Evolutionary conservation across 1,284 basidiomycete genomes (phyloP).

Genomic region (Sporisorium graminicola): DNA sequence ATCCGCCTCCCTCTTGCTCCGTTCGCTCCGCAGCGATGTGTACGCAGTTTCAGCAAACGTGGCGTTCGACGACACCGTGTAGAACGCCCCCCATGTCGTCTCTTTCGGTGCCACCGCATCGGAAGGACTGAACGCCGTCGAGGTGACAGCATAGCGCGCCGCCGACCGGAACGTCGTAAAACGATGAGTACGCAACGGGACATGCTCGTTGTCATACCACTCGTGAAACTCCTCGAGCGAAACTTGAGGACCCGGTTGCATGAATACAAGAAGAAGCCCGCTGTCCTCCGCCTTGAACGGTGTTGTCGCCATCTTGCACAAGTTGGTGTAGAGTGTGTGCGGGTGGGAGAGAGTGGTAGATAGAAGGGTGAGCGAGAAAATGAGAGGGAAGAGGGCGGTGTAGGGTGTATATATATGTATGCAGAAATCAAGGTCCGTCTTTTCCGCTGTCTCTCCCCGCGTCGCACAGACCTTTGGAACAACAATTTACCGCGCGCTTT

Average conservation of each 20-base stretch:
- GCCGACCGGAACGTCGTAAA: conserved; percentile 37
- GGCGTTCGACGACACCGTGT: conserved; percentile 65
- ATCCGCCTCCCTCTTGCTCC: conserved; percentile 68
- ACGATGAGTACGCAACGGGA: conserved; percentile 66
- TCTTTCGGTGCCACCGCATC: conserved; percentile 16
- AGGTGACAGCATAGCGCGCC: conserved; percentile 22
- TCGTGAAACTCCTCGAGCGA: conserved; percentile 66
- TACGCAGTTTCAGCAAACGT: conserved; percentile 67
- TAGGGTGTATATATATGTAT: background rate
- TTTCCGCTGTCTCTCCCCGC: background rate
- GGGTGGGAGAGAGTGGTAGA: background rate
- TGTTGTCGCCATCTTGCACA: background rate
- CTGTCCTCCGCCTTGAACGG: conserved; percentile 38
- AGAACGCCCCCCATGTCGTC: conserved; percentile 66
- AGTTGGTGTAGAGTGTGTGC: background rate
- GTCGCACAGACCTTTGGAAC: background rate
- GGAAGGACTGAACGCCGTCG: background rate
- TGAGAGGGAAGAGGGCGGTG: background rate
- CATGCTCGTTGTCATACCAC: conserved; percentile 71
- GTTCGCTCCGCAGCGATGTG: conserved; percentile 65
- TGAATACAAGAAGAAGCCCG: conserved; percentile 66
- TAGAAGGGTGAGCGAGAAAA: background rate
- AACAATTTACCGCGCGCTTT: conserved; percentile 5
- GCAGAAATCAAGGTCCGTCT: background rate
- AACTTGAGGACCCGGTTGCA: conserved; percentile 60